Conservation (phyloP, 805 yeast species). For the Lipomyces yamadae region DNA sequence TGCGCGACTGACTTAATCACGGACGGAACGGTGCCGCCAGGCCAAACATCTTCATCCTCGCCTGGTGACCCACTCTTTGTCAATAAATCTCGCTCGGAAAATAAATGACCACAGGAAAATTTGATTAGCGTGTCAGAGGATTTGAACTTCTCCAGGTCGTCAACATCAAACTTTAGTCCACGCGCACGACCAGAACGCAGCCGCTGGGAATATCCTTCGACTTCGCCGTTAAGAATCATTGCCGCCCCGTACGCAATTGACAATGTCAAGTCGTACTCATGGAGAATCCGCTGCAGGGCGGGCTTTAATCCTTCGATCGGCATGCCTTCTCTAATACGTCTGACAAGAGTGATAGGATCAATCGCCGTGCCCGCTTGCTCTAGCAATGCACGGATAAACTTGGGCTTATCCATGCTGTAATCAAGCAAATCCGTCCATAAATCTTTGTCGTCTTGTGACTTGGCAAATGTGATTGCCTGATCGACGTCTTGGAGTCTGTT, state of each 20-base stretch:
- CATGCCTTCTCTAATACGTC: constrained; percentile 64
- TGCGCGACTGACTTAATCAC: constrained; percentile 29
- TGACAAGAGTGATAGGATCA: constrained; percentile 72
- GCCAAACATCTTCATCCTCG: constrained; percentile 25
- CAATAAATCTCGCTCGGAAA: constrained; percentile 25
- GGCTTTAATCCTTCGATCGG: constrained; percentile 67
- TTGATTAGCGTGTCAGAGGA: constrained; percentile 24
- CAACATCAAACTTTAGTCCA: constrained; percentile 34
- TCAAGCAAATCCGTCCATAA: constrained; percentile 78
- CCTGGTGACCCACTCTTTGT: constrained; percentile 11
- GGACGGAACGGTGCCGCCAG: constrained; percentile 15
- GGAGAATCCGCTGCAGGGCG: constrained; percentile 64
- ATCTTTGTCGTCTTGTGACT: constrained; percentile 68
- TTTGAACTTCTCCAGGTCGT: constrained; percentile 24
- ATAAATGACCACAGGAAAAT: constrained; percentile 32
- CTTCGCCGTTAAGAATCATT: constrained; percentile 21
- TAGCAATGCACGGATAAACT: constrained; percentile 75
- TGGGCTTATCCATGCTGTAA: constrained; percentile 71
- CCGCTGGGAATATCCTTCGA: constrained; percentile 29
- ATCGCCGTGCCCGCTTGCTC: constrained; percentile 62
- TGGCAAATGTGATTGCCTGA: constrained; percentile 80
- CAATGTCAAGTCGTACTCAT: constrained; percentile 58
- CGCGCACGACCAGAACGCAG: constrained; percentile 33
- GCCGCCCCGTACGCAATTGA: constrained; percentile 35
- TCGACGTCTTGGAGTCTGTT: constrained; percentile 78